These are phyloP conservation scores for Decorospora gaudefroyi DNA, from an alignment of 2,329 filamentous ascomycete species.

Conservation along the genomic window DNA sequence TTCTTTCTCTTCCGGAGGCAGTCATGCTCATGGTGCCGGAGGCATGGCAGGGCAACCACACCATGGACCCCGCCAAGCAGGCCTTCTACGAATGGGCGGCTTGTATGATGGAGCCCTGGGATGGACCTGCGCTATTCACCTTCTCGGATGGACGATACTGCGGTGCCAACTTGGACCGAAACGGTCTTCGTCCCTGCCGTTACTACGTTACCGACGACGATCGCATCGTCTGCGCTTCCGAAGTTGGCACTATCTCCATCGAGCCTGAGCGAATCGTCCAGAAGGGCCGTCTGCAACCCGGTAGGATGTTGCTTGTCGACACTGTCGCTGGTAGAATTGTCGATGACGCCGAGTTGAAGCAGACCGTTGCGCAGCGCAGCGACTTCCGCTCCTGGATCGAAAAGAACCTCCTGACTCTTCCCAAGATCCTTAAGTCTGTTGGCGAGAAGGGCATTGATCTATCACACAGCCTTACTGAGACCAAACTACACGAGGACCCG, in stretches of 20 bases:
- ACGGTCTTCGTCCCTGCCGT: slow-evolving; percentile 91
- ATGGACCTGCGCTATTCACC: slow-evolving; percentile 93
- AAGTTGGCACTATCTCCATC: slow-evolving; percentile 90
- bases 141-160: slow-evolving; percentile 97
- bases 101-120: slow-evolving; percentile 99
- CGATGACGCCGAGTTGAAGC: slow-evolving; percentile 89
- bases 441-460: slow-evolving; percentile 65
- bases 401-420: slow-evolving; percentile 79
- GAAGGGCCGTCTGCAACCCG: slow-evolving; percentile 91
- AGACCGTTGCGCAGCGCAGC: slow-evolving; percentile 80
- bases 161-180: slow-evolving; percentile 94
- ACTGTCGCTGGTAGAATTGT: slow-evolving; percentile 90
- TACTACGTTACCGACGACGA: slow-evolving; percentile 98
- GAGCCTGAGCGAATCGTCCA: slow-evolving; percentile 89
- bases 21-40: slow-evolving; percentile 99
- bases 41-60: slow-evolving; percentile 91
- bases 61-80: slow-evolving; percentile 92
- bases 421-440: slow-evolving; percentile 70
- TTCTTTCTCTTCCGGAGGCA: slow-evolving; percentile 90
- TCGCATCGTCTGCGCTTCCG: slow-evolving; percentile 94
- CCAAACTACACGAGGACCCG: slow-evolving; percentile 79
- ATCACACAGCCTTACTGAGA: slow-evolving; percentile 67
- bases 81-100: slow-evolving; percentile 99
- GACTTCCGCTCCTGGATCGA: slow-evolving; percentile 91
- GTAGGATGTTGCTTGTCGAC: slow-evolving; percentile 94